Percentiles rank a stretch among this genome's conserved stretches.
Evolutionary conservation across 2,329 filamentous ascomycete species (phyloP).

Genomic region (Acarospora socialis): DNA sequence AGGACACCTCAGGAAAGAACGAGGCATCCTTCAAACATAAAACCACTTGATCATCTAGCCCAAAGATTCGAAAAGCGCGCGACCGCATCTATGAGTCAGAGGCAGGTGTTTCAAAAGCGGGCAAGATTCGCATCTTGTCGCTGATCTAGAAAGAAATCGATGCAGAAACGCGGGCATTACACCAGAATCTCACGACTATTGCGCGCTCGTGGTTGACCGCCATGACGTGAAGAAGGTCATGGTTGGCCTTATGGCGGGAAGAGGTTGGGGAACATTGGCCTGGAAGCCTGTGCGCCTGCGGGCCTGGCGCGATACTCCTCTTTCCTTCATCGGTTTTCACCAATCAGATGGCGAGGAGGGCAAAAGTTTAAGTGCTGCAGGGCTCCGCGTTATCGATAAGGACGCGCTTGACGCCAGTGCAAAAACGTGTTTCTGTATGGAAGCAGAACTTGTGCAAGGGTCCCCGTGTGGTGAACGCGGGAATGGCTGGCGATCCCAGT

Average conservation of each 20-base stretch:
- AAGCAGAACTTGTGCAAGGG: neutral
- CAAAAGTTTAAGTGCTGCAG: neutral
- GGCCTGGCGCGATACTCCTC: neutral
- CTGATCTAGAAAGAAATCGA: neutral
- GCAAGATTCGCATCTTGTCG: neutral
- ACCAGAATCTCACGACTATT: slow-evolving; percentile 8
- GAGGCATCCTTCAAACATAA: slow-evolving; percentile 11
- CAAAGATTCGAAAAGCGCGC: slow-evolving; percentile 2
- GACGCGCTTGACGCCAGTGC: neutral
- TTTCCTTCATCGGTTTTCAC: neutral
- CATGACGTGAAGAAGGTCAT: slow-evolving; percentile 6
- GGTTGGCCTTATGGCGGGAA: slow-evolving; percentile 9
- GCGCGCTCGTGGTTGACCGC: slow-evolving; percentile 12
- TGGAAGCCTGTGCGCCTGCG: too few relatives aligned
- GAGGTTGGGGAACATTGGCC: neutral
- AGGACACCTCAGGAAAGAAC: slow-evolving; percentile 11
- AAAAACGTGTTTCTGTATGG: neutral
- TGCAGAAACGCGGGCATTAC: neutral
- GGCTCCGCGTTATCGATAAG: neutral
- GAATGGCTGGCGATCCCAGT: too few relatives aligned
- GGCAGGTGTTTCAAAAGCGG: neutral
- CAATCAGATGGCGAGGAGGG: neutral
- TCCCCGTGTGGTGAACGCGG: too few relatives aligned
- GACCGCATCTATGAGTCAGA: neutral
- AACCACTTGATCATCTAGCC: slow-evolving; percentile 1